phyloP scores from a whole-genome alignment of 257 asterid genomes.

The Capsicum pubescens region DNA sequence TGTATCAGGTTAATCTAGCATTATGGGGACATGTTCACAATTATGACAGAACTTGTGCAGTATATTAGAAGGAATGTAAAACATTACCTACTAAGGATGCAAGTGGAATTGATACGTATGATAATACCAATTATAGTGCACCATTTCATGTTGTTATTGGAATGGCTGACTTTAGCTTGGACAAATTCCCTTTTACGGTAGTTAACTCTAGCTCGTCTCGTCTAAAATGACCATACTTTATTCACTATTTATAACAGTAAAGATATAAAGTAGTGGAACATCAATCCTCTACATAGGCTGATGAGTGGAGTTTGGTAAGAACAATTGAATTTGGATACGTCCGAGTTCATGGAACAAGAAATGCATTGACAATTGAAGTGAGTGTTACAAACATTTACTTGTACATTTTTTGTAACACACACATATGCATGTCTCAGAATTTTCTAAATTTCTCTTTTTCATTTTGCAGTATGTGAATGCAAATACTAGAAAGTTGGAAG shows the following conservation, averaged over 20 bases:
- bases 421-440: background rate
- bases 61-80: constrained; percentile 60
- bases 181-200: constrained; percentile 57
- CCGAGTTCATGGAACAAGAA: constrained; percentile 56
- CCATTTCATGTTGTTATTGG: constrained; percentile 86
- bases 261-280: background rate
- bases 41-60: constrained; percentile 84
- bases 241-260: background rate
- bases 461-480: constrained; percentile 70
- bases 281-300: constrained; percentile 43
- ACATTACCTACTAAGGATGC: constrained; percentile 64
- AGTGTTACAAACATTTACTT: constrained; percentile 22
- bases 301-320: constrained; percentile 70
- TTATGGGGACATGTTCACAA: constrained; percentile 92
- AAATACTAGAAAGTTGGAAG: constrained; percentile 53
- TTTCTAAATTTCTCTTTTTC: background rate
- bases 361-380: constrained; percentile 67
- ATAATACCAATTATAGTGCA: constrained; percentile 62
- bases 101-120: constrained; percentile 48
- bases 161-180: constrained; percentile 87
- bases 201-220: background rate
- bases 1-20: constrained; percentile 69
- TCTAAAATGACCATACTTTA: background rate
- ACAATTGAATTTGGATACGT: constrained; percentile 64
- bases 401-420: background rate